A percentile compares a stretch with the other conserved stretches of the same genome.
phyloP scores from a whole-genome alignment of 768 basidiomycete genomes.

The Boletus reticuloceps region DNA sequence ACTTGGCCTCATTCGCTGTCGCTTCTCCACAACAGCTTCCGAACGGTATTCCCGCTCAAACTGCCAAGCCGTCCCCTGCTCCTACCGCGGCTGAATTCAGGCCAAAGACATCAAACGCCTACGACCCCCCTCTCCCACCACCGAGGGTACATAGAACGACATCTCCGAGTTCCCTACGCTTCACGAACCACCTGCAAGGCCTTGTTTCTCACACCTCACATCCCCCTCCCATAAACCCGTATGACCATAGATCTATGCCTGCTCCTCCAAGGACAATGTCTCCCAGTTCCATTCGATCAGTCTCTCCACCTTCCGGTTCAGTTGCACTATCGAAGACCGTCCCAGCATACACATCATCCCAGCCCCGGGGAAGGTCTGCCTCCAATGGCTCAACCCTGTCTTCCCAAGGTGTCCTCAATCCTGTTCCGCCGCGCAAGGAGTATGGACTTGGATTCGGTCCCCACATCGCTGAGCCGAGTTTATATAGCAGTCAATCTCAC shows the following conservation, averaged over 20 bases:
- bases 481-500: conserved; percentile 14
- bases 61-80: conserved; percentile 32
- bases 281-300: conserved; percentile 22
- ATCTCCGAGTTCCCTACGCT: conserved; percentile 27
- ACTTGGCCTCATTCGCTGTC: conserved; percentile 16
- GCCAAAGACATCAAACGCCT: conserved; percentile 67
- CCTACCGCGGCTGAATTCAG: conserved; percentile 50
- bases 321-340: conserved; percentile 34
- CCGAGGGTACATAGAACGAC: conserved; percentile 33
- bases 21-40: conserved; percentile 14
- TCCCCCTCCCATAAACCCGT: conserved; percentile 9
- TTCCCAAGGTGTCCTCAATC: conserved; percentile 20
- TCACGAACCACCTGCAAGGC: conserved; percentile 15
- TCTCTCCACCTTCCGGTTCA: conserved; percentile 31
- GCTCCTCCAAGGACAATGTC: conserved; percentile 32
- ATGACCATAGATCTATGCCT: conserved; percentile 20
- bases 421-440: conserved; percentile 24
- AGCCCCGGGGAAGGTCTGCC: conserved; percentile 38
- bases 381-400: conserved; percentile 47
- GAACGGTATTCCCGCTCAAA: conserved; percentile 25
- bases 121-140: conserved; percentile 72
- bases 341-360: conserved; percentile 13
- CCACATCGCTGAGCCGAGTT: conserved; percentile 18
- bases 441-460: conserved; percentile 24
- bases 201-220: conserved; percentile 6